Evolutionary conservation across 345 rosid genomes (phyloP).

Genomic region (Mallotus nudiflorus): DNA sequence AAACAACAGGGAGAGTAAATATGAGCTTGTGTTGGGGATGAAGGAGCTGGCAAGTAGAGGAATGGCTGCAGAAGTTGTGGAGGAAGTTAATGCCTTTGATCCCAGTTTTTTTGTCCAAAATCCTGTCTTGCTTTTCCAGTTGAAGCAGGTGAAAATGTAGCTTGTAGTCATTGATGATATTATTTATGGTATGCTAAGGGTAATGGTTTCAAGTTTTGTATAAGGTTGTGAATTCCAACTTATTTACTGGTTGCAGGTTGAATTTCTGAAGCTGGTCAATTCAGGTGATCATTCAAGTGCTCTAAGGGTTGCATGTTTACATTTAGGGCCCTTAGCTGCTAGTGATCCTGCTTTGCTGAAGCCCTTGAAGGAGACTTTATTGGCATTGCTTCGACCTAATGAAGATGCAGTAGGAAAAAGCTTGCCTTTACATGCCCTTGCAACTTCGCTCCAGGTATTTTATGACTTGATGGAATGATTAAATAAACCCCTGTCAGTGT

Average conservation of each 20-base stretch:
- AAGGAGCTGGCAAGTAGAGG: constrained; percentile 83
- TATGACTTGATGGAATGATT: neutral
- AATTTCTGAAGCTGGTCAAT: constrained; percentile 77
- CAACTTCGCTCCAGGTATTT: constrained; percentile 83
- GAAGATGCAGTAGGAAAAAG: constrained; percentile 55
- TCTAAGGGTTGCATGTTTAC: constrained; percentile 73
- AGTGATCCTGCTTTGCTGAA: constrained; percentile 62
- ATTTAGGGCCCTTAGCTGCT: constrained; percentile 89
- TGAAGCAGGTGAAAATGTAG: constrained; percentile 67
- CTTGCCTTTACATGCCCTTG: constrained; percentile 70
- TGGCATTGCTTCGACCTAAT: constrained; percentile 65
- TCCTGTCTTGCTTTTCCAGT: constrained; percentile 69
- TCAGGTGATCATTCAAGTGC: constrained; percentile 79
- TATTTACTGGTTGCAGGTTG: constrained; percentile 55
- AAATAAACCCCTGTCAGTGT: neutral
- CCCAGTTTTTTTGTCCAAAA: constrained; percentile 67
- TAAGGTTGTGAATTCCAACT: neutral
- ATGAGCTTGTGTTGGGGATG: constrained; percentile 68
- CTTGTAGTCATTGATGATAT: constrained; percentile 1
- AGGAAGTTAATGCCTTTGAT: constrained; percentile 73
- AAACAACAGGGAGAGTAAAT: constrained; percentile 47
- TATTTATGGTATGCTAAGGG: neutral
- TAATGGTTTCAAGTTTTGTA: neutral
- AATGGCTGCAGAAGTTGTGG: constrained; percentile 80
- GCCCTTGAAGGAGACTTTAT: constrained; percentile 84